phyloP scores from a whole-genome alignment of 805 yeast genomes.

The Candida cerambycidarum region DNA sequence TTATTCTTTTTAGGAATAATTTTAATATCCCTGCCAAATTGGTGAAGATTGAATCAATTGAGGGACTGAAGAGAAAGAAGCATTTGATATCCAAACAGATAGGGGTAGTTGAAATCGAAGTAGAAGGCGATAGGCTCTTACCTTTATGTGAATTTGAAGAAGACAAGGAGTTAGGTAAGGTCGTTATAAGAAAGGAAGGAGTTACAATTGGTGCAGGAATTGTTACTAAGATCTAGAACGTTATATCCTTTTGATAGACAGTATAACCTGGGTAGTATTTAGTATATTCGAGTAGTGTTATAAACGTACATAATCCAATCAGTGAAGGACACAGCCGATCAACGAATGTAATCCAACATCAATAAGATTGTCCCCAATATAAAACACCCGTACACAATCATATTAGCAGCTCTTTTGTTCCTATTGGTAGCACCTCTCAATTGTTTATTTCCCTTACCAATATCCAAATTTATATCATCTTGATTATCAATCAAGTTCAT shows the following conservation, averaged over 20 bases:
- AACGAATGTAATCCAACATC: constrained; percentile 32
- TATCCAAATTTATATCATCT: constrained; percentile 62
- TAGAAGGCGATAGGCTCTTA: constrained; percentile 45
- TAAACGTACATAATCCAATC: too few species aligned
- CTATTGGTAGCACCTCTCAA: constrained; percentile 66
- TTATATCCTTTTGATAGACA: neutral
- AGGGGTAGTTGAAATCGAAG: constrained; percentile 57
- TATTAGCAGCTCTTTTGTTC: constrained; percentile 49
- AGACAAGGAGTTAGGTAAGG: constrained; percentile 57
- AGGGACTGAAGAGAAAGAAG: constrained; percentile 26
- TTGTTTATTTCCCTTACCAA: constrained; percentile 68
- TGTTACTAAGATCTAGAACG: constrained; percentile 25
- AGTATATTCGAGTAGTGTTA: too few species aligned
- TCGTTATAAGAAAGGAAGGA: constrained; percentile 71
- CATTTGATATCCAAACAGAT: constrained; percentile 61
- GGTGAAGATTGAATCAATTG: constrained; percentile 39
- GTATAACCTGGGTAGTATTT: too few species aligned
- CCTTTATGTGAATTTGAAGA: constrained; percentile 53
- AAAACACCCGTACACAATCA: constrained; percentile 34
- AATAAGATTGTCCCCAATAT: constrained; percentile 35
- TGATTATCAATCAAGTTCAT: constrained; percentile 63
- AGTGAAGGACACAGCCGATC: too few species aligned
- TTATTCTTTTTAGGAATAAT: constrained; percentile 75
- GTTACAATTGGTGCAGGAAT: constrained; percentile 66
- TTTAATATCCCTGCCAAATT: constrained; percentile 70